Base-by-base conservation (phyloP, 2,329 filamentous ascomycete species). In the Penicillium rolfsii region DNA sequence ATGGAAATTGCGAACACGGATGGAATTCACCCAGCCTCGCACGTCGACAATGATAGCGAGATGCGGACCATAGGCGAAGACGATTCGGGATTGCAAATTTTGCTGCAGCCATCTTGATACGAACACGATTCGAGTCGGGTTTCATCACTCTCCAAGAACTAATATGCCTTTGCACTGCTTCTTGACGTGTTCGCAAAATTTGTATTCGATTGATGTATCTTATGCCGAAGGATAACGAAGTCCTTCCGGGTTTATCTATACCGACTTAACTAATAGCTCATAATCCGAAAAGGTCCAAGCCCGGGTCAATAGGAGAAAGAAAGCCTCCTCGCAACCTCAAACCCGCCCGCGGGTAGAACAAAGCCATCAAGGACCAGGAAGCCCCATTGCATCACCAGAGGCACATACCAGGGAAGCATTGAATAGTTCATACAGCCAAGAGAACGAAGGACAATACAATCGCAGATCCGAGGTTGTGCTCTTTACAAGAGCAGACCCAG, bases 401-500 rank as follows among this genome's bases (percentile, higher is more conserved):
- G 11, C 12, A 50, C 30, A 50, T 6, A 35, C 46, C 19, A 33
- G 48, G 30, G 48, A 50, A 14, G 14, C 48, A 35, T 14, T 35
- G 48, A 22, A 12, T 48, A 61, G 59, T 24, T 14, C 52, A 48
- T 48, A 52, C 19, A 52, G 43, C 43, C 55, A 19, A 59, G 57
- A 46, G n/a, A 36, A 16, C 50, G 26, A 48, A 26, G 12, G 12
- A 35, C 24, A 35, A 2, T 16, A 50, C 28, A 33, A 33, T 4
- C 2, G 11, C 5, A 33, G 16, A 35, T 14, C 46, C 28, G 14
- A 14, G 1, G 1, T 4, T 48, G 5, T 3, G 11, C 12, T 30
- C 38, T 33, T 64, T 56, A 69, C 53, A 70, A 54, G 24, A 70
- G 57, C 57, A 69, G 52, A 12, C 62, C 60, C n/a, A 70, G 49